Percentiles rank a stretch among this genome's conserved stretches.
Conservation (phyloP, 2,329 filamentous ascomycete species). For the Penicillium janthinellum region DNA sequence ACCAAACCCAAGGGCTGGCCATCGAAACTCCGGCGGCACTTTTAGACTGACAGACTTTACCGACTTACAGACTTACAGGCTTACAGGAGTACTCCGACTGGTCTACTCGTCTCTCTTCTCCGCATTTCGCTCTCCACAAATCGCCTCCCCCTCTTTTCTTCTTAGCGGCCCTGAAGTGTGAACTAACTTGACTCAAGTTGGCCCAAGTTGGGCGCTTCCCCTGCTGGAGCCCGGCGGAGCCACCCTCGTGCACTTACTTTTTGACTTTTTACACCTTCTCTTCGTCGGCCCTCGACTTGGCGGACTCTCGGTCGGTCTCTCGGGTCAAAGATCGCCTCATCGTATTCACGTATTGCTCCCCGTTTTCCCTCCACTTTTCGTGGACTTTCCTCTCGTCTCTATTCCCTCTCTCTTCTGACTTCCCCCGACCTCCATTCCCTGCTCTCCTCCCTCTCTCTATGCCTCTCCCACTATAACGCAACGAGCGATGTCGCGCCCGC, state of each 20-base stretch:
- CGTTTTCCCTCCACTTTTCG: not conserved
- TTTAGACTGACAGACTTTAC: not conserved
- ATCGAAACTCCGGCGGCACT: slow-evolving; percentile 17
- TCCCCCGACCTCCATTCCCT: not conserved
- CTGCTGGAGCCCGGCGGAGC: too few species aligned
- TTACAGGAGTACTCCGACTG: too few species aligned
- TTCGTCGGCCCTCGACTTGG: not conserved
- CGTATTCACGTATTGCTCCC: not conserved
- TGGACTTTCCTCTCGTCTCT: not conserved
- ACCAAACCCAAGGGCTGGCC: not conserved
- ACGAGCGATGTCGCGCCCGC: slow-evolving; percentile 66
- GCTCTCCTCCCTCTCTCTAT: slow-evolving; percentile 1
- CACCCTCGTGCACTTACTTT: not conserved
- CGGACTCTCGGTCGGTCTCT: not conserved
- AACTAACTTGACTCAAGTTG: not conserved
- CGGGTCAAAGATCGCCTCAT: not conserved
- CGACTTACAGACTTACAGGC: too few species aligned
- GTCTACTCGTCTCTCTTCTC: slow-evolving; percentile 15
- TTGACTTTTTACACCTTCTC: not conserved
- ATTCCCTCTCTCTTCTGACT: not conserved
- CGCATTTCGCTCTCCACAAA: slow-evolving; percentile 23
- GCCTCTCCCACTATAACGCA: slow-evolving; percentile 7
- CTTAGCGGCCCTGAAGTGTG: too few species aligned
- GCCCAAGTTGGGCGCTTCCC: not conserved
- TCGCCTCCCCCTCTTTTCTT: not conserved